Percentiles rank a stretch among this genome's conserved stretches.
Conservation (phyloP, 495 filamentous ascomycete genomes). For the Coniosporium apollinis region DNA sequence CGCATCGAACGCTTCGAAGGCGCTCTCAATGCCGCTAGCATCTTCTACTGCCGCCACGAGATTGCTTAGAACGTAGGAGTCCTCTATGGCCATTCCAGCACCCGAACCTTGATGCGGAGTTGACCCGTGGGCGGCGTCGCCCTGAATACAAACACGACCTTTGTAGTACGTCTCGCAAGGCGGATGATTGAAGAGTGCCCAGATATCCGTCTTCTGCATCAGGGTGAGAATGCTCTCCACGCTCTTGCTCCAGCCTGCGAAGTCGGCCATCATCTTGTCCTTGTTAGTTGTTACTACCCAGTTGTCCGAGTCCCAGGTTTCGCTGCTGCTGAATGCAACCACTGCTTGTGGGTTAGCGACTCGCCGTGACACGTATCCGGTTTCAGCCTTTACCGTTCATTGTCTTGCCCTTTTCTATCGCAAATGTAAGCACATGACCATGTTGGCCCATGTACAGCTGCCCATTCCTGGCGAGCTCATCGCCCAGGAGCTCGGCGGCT, state of each 20-base stretch:
- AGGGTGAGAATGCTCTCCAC: conserved; percentile 31
- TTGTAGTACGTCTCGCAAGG: conserved; percentile 37
- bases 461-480: conserved; percentile 31
- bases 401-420: conserved; percentile 43
- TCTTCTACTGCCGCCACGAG: conserved; percentile 31
- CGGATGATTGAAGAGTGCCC: conserved; percentile 48
- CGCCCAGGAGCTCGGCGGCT: conserved; percentile 35
- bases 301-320: conserved; percentile 30
- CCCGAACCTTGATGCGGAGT: conserved; percentile 57
- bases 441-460: conserved; percentile 41
- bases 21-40: conserved; percentile 27
- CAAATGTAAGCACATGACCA: conserved; percentile 45
- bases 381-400: conserved; percentile 29
- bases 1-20: conserved; percentile 44
- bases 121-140: conserved; percentile 54
- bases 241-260: conserved; percentile 33
- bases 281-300: conserved; percentile 42
- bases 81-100: conserved; percentile 52
- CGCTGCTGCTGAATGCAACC: no score
- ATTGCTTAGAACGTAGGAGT: conserved; percentile 42
- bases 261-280: conserved; percentile 40
- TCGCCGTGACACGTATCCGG: no score
- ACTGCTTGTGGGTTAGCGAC: no score
- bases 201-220: conserved; percentile 30
- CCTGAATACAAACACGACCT: conserved; percentile 39